Conservation (phyloP, 306 rosid genomes). For the Dryas alaskensis region DNA sequence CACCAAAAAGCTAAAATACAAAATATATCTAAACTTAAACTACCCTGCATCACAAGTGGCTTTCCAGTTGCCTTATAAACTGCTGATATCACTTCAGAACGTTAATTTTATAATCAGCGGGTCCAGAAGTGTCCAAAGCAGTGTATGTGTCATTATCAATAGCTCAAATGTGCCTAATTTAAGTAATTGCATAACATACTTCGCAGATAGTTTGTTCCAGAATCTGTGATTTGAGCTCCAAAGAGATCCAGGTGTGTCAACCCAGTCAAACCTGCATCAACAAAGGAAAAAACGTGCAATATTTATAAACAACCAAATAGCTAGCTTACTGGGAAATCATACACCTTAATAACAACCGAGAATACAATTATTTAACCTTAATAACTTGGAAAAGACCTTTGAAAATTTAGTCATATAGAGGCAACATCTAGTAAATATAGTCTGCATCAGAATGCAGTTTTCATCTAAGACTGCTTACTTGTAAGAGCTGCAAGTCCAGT, state of each 20-base stretch:
- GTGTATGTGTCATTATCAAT: not conserved
- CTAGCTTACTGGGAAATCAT: constrained; percentile 5
- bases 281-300: not conserved
- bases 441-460: constrained; percentile 5
- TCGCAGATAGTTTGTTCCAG: constrained; percentile 69
- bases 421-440: not conserved
- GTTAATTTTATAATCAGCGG: not conserved
- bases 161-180: not conserved
- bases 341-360: not conserved
- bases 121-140: not conserved
- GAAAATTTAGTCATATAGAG: not conserved
- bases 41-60: not conserved
- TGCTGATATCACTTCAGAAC: not conserved
- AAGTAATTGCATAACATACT: constrained; percentile 47
- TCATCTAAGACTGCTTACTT: constrained; percentile 43
- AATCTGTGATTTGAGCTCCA: constrained; percentile 85
- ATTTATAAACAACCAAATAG: not conserved
- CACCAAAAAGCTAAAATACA: not conserved
- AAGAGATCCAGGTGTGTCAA: constrained; percentile 90
- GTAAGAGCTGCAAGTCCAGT: constrained; percentile 73
- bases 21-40: not conserved
- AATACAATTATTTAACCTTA: not conserved
- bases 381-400: not conserved
- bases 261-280: constrained; percentile 71
- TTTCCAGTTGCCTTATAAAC: not conserved